Evolutionary conservation across 148 eudicot species (phyloP), one percentile per base, ranked within the genome.

Genomic region (Polygonum maritimum): DNA sequence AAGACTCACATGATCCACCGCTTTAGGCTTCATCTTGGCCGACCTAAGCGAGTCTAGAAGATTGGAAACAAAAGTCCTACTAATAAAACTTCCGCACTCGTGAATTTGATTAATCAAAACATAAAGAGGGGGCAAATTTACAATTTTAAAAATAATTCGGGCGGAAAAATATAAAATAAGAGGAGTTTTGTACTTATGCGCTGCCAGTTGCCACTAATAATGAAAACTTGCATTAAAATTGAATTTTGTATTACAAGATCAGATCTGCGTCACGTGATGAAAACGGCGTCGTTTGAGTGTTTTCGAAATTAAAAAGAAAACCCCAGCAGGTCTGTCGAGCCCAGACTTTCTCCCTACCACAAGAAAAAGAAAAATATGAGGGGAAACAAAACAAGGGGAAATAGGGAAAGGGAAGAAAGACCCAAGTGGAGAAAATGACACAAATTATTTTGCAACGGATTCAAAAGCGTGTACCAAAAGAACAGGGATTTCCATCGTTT

Each of bases 401-500:
- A 55, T 18, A 36, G 3, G 45, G 31, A 47, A 38, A 22, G 69
- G 16, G 69, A 4, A 62, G 71, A 67, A 36, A 36, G 18, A 36
- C 0, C 44, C 45, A 67, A 38, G 71, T 67, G 71, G 71, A 31
- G 71, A 67, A 62, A 67, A 38, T 67, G 71, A 67, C 71, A 67
- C 45, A 67, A 67, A 67, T 67, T 15, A 14, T 38, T 67, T 35
- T 16, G 36, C 44, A 67, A 67, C 71, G 38, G 38, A 67, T 67
- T 67, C 45, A 16, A 16, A 15, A 36, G 41, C 44, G 71, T 36
- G 16, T 14, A 1, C 71, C 71, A 35, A 6, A 67, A 67, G 44
- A 38, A 36, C 71, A 67, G 71, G 71, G 45, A 67, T 67, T 4
- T 67, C 14, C 45, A 67, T 44, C 21, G 44, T 67, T 36, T 14